Percentiles rank a stretch among this genome's conserved stretches.
Evolutionary conservation across 1,139 yeast genomes (phyloP).

Genomic region (Protomyces arabidopsidicola): DNA sequence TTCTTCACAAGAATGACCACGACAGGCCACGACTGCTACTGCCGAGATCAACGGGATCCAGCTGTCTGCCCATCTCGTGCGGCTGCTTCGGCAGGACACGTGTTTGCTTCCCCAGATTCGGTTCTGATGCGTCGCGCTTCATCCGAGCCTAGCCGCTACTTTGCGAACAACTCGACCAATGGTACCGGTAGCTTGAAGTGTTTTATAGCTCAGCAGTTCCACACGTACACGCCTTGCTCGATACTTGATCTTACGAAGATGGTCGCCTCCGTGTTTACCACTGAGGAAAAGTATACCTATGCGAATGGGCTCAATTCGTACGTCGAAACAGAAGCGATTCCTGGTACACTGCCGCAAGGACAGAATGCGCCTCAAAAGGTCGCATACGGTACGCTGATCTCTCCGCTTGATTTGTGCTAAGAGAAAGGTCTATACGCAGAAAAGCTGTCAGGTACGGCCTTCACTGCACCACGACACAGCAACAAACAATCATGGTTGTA

Average conservation of each 20-base stretch:
- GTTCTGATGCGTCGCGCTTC: too few species aligned
- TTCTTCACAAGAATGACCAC: too few species aligned
- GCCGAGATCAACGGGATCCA: too few species aligned
- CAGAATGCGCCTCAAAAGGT: conserved; percentile 29
- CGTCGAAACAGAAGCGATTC: conserved; percentile 27
- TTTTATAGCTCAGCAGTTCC: too few species aligned
- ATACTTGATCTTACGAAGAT: neutral
- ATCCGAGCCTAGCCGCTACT: too few species aligned
- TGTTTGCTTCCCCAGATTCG: too few species aligned
- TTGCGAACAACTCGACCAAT: too few species aligned
- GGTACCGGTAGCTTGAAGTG: too few species aligned
- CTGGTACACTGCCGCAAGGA: conserved; percentile 30
- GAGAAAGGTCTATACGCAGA: neutral
- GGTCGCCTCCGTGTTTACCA: neutral
- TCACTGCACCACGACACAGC: conserved; percentile 23
- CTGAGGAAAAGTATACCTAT: neutral
- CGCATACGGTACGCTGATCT: conserved; percentile 27
- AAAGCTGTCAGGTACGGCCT: conserved; percentile 30
- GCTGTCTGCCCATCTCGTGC: too few species aligned
- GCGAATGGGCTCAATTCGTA: neutral
- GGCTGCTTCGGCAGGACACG: too few species aligned
- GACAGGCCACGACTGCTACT: too few species aligned
- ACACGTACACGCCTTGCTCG: too few species aligned
- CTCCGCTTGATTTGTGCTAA: neutral
- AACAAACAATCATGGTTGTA: conserved; percentile 30